Base-by-base conservation (phyloP, 1,284 basidiomycete species). In the Meripilus lineatus region DNA sequence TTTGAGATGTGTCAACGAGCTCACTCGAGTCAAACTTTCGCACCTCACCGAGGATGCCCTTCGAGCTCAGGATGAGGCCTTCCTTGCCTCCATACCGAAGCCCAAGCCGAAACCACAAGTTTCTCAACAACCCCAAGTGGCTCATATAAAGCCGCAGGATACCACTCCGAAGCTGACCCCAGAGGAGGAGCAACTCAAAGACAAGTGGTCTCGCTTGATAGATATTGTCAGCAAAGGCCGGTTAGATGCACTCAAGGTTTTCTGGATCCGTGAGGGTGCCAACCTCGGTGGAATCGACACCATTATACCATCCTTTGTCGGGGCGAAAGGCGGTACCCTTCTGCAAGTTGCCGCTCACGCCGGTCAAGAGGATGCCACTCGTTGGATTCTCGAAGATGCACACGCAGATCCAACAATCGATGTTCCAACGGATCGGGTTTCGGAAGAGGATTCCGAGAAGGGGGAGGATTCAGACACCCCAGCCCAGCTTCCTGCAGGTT, bases 201-300 rank as follows among this genome's bases (percentile, higher is more conserved):
- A 92, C 46, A 87, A 88, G 54, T 91, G 89, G 81, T 63, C 62
- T 5, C 74, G 93, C 1, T 66, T 95, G 1, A 69, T 93, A 13
- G 93, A 97, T 40, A 98, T 99, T 93, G 70, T 93, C 35, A 70
- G 66, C 26, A 93, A 89, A 64, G 93, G 91, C 14, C 80, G 89
- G 11, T 57, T 94, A 13, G 93, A 95, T 28, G 74, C 90, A 1
- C 64, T 97, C 23, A 82, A 79, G 48, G 63, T 78, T 0, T 96
- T 97, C 59, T 84, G 90, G 75, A 81, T 84, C 40, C 86, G 90
- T 48, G 88, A 94, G 63, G 71, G 72, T 6, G 58, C 50, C 49
- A 71, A 51, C 7, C 64, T 93, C 0, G 80, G 79, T 10, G 77
- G 80, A 2, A 63, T 84, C 32, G 70, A 90, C 58, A 61, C 69